Evolutionary conservation across 2,329 filamentous ascomycete genomes (phyloP), one percentile per base, ranked within the genome.

Genomic region (Madurella mycetomatis): DNA sequence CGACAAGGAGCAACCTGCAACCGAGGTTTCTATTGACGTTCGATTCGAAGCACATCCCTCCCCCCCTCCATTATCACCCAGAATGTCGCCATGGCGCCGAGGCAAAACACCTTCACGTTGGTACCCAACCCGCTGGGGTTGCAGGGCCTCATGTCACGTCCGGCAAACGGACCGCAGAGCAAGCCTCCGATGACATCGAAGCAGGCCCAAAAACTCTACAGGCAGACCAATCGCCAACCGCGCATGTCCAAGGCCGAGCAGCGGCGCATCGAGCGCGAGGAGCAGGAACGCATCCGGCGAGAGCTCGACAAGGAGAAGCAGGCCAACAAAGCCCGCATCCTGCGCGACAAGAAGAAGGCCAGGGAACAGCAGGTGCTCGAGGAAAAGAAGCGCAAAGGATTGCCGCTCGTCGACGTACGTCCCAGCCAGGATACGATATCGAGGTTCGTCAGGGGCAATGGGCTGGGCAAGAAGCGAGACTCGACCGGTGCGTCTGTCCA

Each of bases 381-480:
- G n/a, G 74, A 71, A 49, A 80, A 76, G 68, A 78, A 70, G 62
- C 77, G 71, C 57, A 76, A 72, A 51, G 78, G 81, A 0, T 53
- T 81, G 54, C 82, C 82, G 13, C 67, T 83, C 4, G 72, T 80
- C n/a, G 72, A 72, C 12, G 77, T 81, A 4, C 72, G 76, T 37
- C 76, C 81, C 0, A 84, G 81, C 34, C 82, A 85, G 64, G 77
- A 77, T 41, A 81, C 77, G 0, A 81, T 85, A 57, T 72, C 79
- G 16, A 65, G 73, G 37, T 85, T 85, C 54, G 67, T 81, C 8
- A 68, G 70, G 34, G 62, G 56, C 34, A 60, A 61, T 15, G 59
- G 51, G n/a, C 2, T 15, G 5, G 54, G 41, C 9, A 60, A 51
- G 53, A 62, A 64, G 55, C 51, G 58, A 7, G 55, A 62, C 30